Evolutionary conservation across 31 red algal genomes (phyloP).

Genomic region (Bonnemaisonia californica): DNA sequence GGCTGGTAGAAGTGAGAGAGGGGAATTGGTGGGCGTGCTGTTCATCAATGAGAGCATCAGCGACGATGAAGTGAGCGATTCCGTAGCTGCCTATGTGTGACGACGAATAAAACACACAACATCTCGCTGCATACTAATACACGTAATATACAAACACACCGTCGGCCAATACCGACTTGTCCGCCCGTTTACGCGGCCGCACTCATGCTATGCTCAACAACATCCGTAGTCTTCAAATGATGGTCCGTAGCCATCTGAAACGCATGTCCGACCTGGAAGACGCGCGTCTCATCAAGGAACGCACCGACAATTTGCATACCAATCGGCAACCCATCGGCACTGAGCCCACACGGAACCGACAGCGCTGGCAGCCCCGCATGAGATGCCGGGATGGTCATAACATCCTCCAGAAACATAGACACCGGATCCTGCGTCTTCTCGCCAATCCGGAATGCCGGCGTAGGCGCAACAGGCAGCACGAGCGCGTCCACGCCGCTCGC

Average conservation of each 20-base stretch:
- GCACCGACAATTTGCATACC: conserved; percentile 90
- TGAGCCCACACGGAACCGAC: conserved; percentile 73
- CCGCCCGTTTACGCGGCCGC: background rate
- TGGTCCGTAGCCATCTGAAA: conserved; percentile 79
- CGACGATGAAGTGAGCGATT: conserved; percentile 13
- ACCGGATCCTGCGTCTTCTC: conserved; percentile 64
- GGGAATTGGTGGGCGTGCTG: conserved; percentile 59
- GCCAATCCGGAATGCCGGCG: conserved; percentile 78
- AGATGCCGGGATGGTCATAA: conserved; percentile 76
- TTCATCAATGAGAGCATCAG: conserved; percentile 38
- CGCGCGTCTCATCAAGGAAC: conserved; percentile 60
- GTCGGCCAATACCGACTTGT: background rate
- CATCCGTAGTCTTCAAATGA: conserved; percentile 39
- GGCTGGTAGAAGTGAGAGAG: conserved; percentile 49
- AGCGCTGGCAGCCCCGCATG: conserved; percentile 87
- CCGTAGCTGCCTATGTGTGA: conserved; percentile 7
- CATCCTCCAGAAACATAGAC: conserved; percentile 78
- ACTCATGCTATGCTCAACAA: background rate
- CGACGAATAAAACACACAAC: too few species aligned
- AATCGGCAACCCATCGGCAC: conserved; percentile 60
- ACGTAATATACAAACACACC: background rate
- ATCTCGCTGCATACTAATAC: too few species aligned
- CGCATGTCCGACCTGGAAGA: conserved; percentile 81
- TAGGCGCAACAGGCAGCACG: conserved; percentile 76
- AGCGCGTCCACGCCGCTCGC: conserved; percentile 67